These are phyloP conservation scores for Fistulifera solaris DNA, from an alignment of 108 stramenopile genomes.

Conservation along the genomic window DNA sequence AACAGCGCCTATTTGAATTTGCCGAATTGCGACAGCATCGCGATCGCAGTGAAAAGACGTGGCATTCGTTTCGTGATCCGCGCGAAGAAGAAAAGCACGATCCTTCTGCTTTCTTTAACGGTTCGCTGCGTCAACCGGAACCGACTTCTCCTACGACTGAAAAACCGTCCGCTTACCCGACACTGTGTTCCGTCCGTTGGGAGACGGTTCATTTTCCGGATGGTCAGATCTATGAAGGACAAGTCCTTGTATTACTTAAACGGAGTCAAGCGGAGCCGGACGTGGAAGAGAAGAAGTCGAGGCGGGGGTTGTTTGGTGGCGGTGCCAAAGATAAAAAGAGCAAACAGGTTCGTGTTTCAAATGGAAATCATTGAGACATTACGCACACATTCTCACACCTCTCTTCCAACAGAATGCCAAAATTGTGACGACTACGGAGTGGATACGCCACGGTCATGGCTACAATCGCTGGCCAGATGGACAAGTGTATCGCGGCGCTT, in stretches of 20 bases:
- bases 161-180: background rate
- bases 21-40: slow-evolving; percentile 8
- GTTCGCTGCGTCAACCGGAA: background rate
- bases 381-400: too few relatives aligned
- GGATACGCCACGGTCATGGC: too few relatives aligned
- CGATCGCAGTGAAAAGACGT: background rate
- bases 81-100: background rate
- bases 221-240: slow-evolving; percentile 26
- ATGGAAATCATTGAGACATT: too few relatives aligned
- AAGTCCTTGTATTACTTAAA: slow-evolving; percentile 10
- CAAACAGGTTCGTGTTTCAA: too few relatives aligned
- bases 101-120: background rate
- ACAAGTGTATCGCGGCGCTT: slow-evolving; percentile 33
- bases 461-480: too few relatives aligned
- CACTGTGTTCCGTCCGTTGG: background rate
- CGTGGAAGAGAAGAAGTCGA: slow-evolving; percentile 23
- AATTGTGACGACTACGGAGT: too few relatives aligned
- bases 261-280: slow-evolving; percentile 16
- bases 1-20: slow-evolving; percentile 31
- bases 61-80: background rate
- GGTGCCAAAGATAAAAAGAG: background rate
- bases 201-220: slow-evolving; percentile 19
- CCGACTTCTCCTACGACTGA: background rate
- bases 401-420: too few relatives aligned
- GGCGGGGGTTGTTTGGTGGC: background rate